These are phyloP conservation scores for Paralagenidium karlingii DNA, from an alignment of 352 stramenopile species.

Conservation along the genomic window DNA sequence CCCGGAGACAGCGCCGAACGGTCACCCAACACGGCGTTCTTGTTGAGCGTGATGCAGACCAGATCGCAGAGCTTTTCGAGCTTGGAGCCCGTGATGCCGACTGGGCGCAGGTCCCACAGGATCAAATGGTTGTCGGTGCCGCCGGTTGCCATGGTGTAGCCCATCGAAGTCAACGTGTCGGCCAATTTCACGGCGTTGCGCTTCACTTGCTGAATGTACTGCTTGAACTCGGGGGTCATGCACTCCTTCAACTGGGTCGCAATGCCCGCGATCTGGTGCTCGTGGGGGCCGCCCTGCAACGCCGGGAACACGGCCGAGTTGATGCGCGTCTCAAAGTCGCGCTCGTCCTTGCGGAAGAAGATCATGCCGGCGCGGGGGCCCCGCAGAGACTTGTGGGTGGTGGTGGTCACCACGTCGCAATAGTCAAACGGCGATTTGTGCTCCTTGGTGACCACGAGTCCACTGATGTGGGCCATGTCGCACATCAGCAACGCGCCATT, in stretches of 20 bases:
- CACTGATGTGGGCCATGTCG: constrained; percentile 99
- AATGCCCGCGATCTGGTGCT: constrained; percentile 98
- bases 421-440: constrained; percentile 94
- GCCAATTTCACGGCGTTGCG: constrained; percentile 92
- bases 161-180: constrained; percentile 82
- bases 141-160: constrained; percentile 95
- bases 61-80: constrained; percentile 98
- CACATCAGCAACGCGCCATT: constrained; percentile 97
- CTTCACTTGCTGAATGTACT: constrained; percentile 92
- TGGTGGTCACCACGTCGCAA: constrained; percentile 99
- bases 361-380: constrained; percentile 98
- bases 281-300: constrained; percentile 95
- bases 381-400: constrained; percentile 98
- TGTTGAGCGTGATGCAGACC: constrained; percentile 98
- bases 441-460: constrained; percentile 94
- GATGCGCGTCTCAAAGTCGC: constrained; percentile 90
- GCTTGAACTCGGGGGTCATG: constrained; percentile 93
- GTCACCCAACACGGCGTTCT: constrained; percentile 97
- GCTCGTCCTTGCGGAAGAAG: constrained; percentile 95
- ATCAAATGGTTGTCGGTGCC: constrained; percentile 99
- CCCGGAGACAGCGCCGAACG: constrained; percentile 90
- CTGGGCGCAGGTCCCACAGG: constrained; percentile 94
- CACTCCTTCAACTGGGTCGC: constrained; percentile 98
- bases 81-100: constrained; percentile 95
- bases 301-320: constrained; percentile 98